Conservation (phyloP, 352 stramenopile genomes). For the Phytophthora citricola region DNA sequence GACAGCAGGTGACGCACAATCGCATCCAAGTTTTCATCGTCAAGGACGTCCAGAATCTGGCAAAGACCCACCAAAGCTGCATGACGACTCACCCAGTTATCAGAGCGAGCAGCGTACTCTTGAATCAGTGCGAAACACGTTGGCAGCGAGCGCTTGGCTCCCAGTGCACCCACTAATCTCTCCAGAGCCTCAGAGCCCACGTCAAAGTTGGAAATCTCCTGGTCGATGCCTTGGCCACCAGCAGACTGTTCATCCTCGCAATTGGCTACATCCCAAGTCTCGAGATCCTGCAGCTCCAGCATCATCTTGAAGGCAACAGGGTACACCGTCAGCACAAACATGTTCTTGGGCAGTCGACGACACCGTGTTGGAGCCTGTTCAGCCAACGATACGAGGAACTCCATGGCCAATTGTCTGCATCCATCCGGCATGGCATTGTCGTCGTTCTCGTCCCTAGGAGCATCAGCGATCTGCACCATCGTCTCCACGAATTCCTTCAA, state of each 20-base stretch:
- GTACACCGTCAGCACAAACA: constrained; percentile 76
- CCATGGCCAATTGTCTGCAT: constrained; percentile 83
- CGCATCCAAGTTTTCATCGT: constrained; percentile 65
- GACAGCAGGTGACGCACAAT: constrained; percentile 75
- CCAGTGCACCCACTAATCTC: constrained; percentile 68
- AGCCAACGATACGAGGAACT: constrained; percentile 82
- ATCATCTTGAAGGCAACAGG: constrained; percentile 88
- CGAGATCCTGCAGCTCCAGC: constrained; percentile 79
- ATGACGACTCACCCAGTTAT: constrained; percentile 82
- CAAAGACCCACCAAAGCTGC: constrained; percentile 81
- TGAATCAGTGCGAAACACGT: constrained; percentile 84
- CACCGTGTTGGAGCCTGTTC: constrained; percentile 72
- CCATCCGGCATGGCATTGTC: constrained; percentile 55
- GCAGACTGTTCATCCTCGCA: constrained; percentile 75
- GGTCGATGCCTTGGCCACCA: constrained; percentile 43
- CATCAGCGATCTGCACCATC: constrained; percentile 78
- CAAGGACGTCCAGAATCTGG: constrained; percentile 84
- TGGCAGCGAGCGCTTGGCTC: constrained; percentile 73
- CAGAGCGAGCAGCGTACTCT: constrained; percentile 60
- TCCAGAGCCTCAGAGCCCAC: constrained; percentile 85
- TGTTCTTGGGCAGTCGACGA: constrained; percentile 76
- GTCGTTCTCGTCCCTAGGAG: constrained; percentile 34
- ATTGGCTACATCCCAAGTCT: constrained; percentile 68
- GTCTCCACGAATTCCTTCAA: constrained; percentile 67
- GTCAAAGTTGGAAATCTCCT: constrained; percentile 90